phyloP scores from a whole-genome alignment of 768 basidiomycete genomes.

The Peribolospora kevripleyi region DNA sequence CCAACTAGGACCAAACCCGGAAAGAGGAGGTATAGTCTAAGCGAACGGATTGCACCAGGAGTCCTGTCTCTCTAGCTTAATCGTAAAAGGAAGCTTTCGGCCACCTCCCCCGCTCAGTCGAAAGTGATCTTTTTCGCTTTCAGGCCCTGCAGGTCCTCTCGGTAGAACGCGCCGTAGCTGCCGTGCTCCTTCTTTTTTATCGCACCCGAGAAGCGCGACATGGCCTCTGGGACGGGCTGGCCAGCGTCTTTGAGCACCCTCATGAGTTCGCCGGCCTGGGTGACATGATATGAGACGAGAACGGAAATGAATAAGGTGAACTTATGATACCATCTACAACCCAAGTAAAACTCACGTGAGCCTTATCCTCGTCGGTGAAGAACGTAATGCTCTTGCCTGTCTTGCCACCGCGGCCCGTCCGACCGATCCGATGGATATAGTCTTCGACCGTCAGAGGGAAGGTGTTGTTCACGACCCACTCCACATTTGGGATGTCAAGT shows the following conservation, averaged over 20 bases:
- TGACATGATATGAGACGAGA: conserved; percentile 19
- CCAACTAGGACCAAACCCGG: no score
- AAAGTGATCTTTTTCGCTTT: conserved; percentile 27
- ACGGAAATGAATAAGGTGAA: not conserved
- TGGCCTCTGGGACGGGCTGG: conserved; percentile 40
- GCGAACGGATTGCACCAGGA: no score
- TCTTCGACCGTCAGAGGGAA: conserved; percentile 8
- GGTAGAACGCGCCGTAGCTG: conserved; percentile 37
- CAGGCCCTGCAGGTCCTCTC: conserved; percentile 20
- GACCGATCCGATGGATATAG: conserved; percentile 32
- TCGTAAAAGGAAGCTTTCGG: no score
- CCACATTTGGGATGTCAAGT: conserved; percentile 88
- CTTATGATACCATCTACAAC: not conserved
- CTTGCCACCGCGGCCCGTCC: conserved; percentile 61
- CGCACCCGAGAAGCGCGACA: conserved; percentile 49
- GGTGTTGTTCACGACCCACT: conserved; percentile 38
- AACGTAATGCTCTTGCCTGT: conserved; percentile 82
- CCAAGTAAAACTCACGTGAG: conserved; percentile 4
- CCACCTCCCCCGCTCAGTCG: conserved; percentile 12
- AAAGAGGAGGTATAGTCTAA: no score
- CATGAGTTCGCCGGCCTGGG: conserved; percentile 83
- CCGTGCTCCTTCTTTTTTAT: conserved; percentile 85
- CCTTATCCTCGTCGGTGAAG: conserved; percentile 59
- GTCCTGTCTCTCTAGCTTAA: no score
- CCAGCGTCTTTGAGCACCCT: conserved; percentile 70